Base-by-base conservation (phyloP, 169 alveolate genomes). In the Plasmodium adleri region DNA sequence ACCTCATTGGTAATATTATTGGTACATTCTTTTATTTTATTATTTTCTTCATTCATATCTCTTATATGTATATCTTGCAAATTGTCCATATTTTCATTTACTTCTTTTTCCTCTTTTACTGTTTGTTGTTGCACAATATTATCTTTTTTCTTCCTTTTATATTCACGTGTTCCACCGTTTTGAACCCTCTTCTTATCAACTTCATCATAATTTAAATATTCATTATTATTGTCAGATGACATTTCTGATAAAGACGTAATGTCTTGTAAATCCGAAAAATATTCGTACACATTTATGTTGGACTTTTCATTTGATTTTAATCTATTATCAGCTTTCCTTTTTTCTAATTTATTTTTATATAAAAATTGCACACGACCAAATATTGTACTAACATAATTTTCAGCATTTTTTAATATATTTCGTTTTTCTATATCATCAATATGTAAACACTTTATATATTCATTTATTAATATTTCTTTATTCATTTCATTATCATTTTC, bases 341-440 rank as follows among this genome's bases (percentile, higher is more conserved):
- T 72, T 12, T 72, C 88, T 20, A 86, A 47, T 43, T 47, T 59
- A 32, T 86, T 86, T 71, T 86, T 86, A 86, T 86, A 86, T 71
- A 86, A 72, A 64, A 47, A 60, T 15, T 62, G 15, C 10, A 86
- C 59, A 43, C 92, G 86, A 49, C 72, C 71, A 50, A 60, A 54
- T 63, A 72, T 67, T n/a, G 49, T 62, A 64, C 58, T 86, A 15
- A 60, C 92, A 59, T 50, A 74, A 13, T 86, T 15, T 72, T 86
- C 92, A 22, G 92, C 86, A 62, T 70, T 73, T 2, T 22, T 72
- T 39, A 86, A 60, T 26, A 72, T 86, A 26, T 71, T 72, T 45
- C 39, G 47, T 62, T 49, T 86, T 72, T 68, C 74, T 39, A 15
- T 8, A 28, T 78, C 71, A 9, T 52, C 78, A 22, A 78, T 45